Percentiles rank a stretch among this genome's conserved stretches.
phyloP scores from a whole-genome alignment of 306 rosid species.

The Abrus pulchellus region DNA sequence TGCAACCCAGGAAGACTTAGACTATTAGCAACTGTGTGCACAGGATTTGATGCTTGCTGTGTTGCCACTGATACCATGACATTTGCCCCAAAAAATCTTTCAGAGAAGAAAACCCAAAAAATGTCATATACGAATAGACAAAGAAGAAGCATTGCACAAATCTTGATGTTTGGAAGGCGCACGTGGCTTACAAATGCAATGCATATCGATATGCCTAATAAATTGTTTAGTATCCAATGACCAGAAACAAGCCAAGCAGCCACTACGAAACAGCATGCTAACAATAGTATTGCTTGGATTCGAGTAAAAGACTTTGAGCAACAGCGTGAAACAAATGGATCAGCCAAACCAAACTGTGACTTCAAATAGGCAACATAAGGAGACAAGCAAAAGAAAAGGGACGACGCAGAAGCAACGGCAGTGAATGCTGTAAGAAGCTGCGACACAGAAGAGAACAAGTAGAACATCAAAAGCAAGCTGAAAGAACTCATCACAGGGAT shows the following conservation, averaged over 20 bases:
- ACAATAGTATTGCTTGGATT: conserved; percentile 71
- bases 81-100: conserved; percentile 95
- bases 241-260: conserved; percentile 97
- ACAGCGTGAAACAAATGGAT: conserved; percentile 93
- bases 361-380: conserved; percentile 76
- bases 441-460: conserved; percentile 90
- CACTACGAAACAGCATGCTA: conserved; percentile 69
- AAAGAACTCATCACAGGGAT: conserved; percentile 97
- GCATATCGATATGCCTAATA: conserved; percentile 94
- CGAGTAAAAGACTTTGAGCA: conserved; percentile 93
- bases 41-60: conserved; percentile 94
- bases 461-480: conserved; percentile 98
- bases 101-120: conserved; percentile 98
- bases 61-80: conserved; percentile 99
- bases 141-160: conserved; percentile 94
- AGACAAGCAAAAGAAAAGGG: conserved; percentile 87
- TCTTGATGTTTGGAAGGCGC: conserved; percentile 92
- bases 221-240: conserved; percentile 92
- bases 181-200: conserved; percentile 98
- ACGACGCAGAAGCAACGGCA: conserved; percentile 81
- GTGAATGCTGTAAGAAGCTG: conserved; percentile 95
- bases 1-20: conserved; percentile 96
- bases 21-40: conserved; percentile 97
- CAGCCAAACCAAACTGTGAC: conserved; percentile 81
- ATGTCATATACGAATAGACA: conserved; percentile 93